Percentiles rank a stretch among this genome's conserved stretches.
phyloP scores from a whole-genome alignment of 768 basidiomycete species.

The Xerocomellus intermedius region DNA sequence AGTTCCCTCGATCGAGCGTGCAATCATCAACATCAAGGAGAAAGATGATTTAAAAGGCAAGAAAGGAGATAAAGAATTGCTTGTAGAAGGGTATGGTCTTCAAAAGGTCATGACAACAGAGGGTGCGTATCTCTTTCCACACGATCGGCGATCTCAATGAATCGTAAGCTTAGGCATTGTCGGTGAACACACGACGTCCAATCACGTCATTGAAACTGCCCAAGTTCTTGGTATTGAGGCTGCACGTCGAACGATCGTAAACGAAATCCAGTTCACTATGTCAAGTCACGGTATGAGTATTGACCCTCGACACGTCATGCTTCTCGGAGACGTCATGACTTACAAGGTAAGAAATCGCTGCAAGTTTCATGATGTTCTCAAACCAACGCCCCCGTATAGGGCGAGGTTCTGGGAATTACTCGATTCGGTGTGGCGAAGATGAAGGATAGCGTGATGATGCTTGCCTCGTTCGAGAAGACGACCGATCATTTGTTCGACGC shows the following conservation, averaged over 20 bases:
- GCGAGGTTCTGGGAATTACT: slow-evolving; percentile 96
- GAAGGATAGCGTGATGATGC: slow-evolving; percentile 99
- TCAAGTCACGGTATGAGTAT: slow-evolving; percentile 96
- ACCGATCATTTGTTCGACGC: slow-evolving; percentile 99
- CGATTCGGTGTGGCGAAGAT: slow-evolving; percentile 99
- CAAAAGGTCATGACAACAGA: slow-evolving; percentile 97
- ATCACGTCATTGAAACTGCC: slow-evolving; percentile 95
- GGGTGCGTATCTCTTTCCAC: slow-evolving; percentile 46
- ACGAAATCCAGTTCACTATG: slow-evolving; percentile 98
- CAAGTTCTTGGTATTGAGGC: slow-evolving; percentile 98
- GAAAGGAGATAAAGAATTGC: slow-evolving; percentile 85
- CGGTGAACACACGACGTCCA: slow-evolving; percentile 89
- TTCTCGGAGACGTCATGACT: slow-evolving; percentile 97
- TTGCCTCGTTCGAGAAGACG: slow-evolving; percentile 99
- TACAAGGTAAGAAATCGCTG: slow-evolving; percentile 67
- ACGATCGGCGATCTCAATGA: not conserved
- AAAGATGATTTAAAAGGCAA: slow-evolving; percentile 75
- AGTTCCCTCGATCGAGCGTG: slow-evolving; percentile 81
- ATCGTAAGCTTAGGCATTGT: slow-evolving; percentile 64
- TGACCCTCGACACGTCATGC: slow-evolving; percentile 97
- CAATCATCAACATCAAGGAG: slow-evolving; percentile 95
- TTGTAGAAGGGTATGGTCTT: slow-evolving; percentile 96
- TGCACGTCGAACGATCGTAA: slow-evolving; percentile 89
- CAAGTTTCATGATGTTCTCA: not conserved
- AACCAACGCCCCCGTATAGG: slow-evolving; percentile 46